Evolutionary conservation across 1,284 basidiomycete genomes (phyloP).

Genomic region (Fomitopsis palustris): DNA sequence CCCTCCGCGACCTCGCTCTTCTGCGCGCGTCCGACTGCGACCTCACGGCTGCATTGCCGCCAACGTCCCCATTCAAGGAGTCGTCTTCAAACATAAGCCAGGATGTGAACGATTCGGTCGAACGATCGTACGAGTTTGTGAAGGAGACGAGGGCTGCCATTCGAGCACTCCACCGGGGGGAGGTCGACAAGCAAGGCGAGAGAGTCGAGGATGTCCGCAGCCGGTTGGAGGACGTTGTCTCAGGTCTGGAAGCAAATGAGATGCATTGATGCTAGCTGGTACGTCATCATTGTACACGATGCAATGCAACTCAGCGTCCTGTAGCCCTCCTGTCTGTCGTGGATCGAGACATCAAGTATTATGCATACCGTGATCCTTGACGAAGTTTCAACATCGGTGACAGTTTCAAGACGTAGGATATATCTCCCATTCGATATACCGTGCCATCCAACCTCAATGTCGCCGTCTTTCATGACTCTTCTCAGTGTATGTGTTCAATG

Average conservation of each 20-base stretch:
- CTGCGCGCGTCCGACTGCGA: constrained; percentile 60
- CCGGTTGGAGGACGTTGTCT: constrained; percentile 47
- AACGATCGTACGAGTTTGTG: constrained; percentile 46
- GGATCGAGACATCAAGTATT: too few species aligned
- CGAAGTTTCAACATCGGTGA: too few species aligned
- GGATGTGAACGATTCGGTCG: constrained; percentile 36
- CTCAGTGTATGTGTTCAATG: too few species aligned
- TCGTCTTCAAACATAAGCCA: not conserved
- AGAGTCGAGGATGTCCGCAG: constrained; percentile 49
- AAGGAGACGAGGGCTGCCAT: constrained; percentile 51
- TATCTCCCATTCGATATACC: too few species aligned
- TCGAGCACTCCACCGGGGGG: constrained; percentile 48
- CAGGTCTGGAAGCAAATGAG: constrained; percentile 32
- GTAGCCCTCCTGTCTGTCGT: too few species aligned
- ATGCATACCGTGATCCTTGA: too few species aligned
- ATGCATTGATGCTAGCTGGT: not conserved
- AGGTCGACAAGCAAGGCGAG: constrained; percentile 46
- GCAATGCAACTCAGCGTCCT: too few species aligned
- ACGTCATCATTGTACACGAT: too few species aligned
- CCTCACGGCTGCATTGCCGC: constrained; percentile 39
- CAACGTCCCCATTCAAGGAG: constrained; percentile 10
- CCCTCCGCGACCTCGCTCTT: constrained; percentile 69
- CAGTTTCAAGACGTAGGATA: too few species aligned
- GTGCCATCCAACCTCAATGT: too few species aligned
- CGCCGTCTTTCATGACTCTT: too few species aligned